Conservation (phyloP, 805 yeast genomes). For the Barnettozyma vustinii region DNA sequence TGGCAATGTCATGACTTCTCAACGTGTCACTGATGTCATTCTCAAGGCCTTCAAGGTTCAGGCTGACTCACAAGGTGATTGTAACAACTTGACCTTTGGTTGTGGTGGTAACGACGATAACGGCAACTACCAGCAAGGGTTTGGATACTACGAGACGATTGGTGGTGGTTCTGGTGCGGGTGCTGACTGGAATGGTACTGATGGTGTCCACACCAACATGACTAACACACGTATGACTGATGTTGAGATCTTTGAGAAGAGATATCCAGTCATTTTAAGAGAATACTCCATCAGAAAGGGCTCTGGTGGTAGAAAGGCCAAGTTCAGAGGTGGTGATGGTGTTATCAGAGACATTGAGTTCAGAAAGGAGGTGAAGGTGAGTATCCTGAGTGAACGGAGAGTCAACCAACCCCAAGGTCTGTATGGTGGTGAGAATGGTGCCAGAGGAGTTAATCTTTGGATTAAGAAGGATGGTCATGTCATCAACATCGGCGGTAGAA, state of each 20-base stretch:
- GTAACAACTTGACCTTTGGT: conserved; percentile 93
- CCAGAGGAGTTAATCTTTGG: conserved; percentile 64
- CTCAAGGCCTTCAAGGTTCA: conserved; percentile 81
- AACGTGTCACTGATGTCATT: conserved; percentile 85
- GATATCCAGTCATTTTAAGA: conserved; percentile 77
- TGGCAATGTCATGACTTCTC: conserved; percentile 93
- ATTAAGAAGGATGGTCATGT: conserved; percentile 30
- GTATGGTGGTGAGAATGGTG: conserved; percentile 74
- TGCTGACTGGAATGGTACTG: conserved; percentile 75
- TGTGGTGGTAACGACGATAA: conserved; percentile 53
- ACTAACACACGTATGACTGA: conserved; percentile 93
- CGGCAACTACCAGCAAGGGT: conserved; percentile 54
- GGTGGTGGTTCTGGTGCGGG: conserved; percentile 97
- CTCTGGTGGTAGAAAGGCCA: conserved; percentile 75
- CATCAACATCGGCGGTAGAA: conserved; percentile 65
- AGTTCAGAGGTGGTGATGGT: conserved; percentile 77
- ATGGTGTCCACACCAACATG: conserved; percentile 92
- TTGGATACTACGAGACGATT: conserved; percentile 91
- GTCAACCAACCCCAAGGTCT: conserved; percentile 83
- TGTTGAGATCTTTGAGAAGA: conserved; percentile 79
- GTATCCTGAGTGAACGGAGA: conserved; percentile 63
- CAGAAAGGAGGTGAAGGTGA: conserved; percentile 62
- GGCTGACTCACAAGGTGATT: conserved; percentile 95
- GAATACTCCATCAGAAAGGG: conserved; percentile 64
- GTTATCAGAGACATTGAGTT: conserved; percentile 83